Base-by-base conservation (phyloP, 345 rosid species). In the Aquilaria sinensis region DNA sequence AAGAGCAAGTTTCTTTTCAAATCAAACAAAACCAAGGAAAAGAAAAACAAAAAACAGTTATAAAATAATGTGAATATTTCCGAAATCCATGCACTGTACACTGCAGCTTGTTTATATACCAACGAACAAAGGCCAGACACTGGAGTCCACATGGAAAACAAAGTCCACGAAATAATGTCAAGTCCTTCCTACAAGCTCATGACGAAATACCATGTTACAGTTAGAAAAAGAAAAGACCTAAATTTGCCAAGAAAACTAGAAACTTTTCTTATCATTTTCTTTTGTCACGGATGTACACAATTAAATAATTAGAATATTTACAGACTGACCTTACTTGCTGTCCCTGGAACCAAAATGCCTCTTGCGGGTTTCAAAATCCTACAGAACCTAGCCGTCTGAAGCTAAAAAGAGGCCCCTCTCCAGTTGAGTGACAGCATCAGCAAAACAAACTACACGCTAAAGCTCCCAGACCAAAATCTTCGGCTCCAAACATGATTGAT, bases 321-420 rank as follows among this genome's bases (percentile, higher is more conserved):
- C 87, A 81, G 65, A 53, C 67, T 53, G 58, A 60, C 62, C 67
- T 16, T 51, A 47, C 60, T 77, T 67, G 64, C 74, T 61, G 71
- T 58, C 56, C 46, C 79, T 73, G 74, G 57, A 68, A 75, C 76
- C 74, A 84, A 78, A 81, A 69, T 58, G 79, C 67, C 63, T 54
- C 13, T 61, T 10, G 23, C 9, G 68, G 63, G 71, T 65, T 67
- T 67, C 57, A 64, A 64, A 55, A 47, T 14, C 50, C 65, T 47
- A 64, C 57, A 33, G 70, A 30, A 69, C 47, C 29, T 41, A 56
- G 34, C 62, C 66, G 41, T 63, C 70, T 61, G 57, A 68, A 74
- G 30, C 60, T 58, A 54, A 62, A 52, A 73, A 29, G 47, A 66
- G 53, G 64, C 31, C 62, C 23, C 64, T 33, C 49, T 58, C 68